Percentiles rank a stretch among this genome's conserved stretches.
Evolutionary conservation across 805 yeast species (phyloP).

Genomic region (Candida ortonii): DNA sequence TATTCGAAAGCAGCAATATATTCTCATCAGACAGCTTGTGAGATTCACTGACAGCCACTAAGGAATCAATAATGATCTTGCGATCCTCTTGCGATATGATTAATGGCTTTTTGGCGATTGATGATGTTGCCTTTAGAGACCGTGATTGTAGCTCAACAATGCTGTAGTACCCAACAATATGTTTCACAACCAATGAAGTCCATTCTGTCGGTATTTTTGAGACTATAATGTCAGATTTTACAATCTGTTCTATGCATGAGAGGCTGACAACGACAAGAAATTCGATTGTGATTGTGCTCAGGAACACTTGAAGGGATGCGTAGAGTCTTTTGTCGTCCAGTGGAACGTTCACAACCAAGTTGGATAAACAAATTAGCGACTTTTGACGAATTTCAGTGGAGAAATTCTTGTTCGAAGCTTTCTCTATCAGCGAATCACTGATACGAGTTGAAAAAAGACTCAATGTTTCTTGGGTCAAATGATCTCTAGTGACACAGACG

Average conservation of each 20-base stretch:
- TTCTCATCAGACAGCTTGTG: constrained; percentile 13
- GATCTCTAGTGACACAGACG: constrained; percentile 10
- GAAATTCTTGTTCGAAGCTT: constrained; percentile 29
- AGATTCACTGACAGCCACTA: constrained; percentile 11
- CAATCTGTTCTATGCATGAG: constrained; percentile 20
- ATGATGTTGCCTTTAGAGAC: constrained; percentile 18
- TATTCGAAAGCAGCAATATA: constrained; percentile 9
- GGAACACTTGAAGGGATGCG: constrained; percentile 19
- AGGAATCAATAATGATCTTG: constrained; percentile 3
- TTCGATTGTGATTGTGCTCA: constrained; percentile 27
- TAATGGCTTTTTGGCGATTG: constrained; percentile 6
- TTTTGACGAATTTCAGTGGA: constrained; percentile 34
- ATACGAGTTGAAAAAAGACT: constrained; percentile 5
- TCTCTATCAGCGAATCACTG: constrained; percentile 21
- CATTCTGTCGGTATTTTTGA: constrained; percentile 17
- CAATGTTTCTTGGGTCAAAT: constrained; percentile 3
- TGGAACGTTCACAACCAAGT: constrained; percentile 16
- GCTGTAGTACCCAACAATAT: constrained; percentile 19
- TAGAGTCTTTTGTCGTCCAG: constrained; percentile 3
- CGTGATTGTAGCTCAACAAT: constrained; percentile 20
- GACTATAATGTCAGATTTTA: constrained; percentile 9
- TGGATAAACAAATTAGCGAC: constrained; percentile 24
- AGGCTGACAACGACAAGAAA: constrained; percentile 27
- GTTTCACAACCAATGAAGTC: constrained; percentile 18
- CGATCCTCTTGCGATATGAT: constrained; percentile 13